Percentiles rank a stretch among this genome's conserved stretches.
Evolutionary conservation across 495 filamentous ascomycete species (phyloP).

Genomic region (Sphaerosporella brunnea): DNA sequence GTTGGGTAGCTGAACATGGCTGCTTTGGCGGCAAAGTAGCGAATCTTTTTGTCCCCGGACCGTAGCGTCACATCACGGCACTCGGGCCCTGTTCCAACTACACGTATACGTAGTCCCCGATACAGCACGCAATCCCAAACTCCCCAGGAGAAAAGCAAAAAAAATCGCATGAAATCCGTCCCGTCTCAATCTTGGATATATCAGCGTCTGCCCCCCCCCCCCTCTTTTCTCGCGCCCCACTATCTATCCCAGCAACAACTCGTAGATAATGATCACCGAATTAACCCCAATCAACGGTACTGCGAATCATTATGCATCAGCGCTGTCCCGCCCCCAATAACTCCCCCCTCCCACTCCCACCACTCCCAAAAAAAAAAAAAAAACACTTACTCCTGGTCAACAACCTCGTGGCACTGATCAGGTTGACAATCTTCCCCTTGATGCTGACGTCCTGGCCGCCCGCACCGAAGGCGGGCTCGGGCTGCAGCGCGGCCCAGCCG

Average conservation of each 20-base stretch:
- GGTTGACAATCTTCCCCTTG: conserved; percentile 69
- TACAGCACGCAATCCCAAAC: too few species aligned
- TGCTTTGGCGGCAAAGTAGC: too few species aligned
- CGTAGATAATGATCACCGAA: conserved; percentile 73
- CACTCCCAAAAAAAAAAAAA: not conserved
- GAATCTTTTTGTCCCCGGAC: too few species aligned
- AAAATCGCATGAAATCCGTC: too few species aligned
- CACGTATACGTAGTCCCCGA: too few species aligned
- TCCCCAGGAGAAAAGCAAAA: too few species aligned
- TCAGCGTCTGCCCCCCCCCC: too few species aligned
- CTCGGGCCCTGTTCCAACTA: too few species aligned
- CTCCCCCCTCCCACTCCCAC: not conserved
- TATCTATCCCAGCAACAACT: conserved; percentile 64
- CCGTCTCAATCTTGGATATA: too few species aligned
- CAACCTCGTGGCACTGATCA: conserved; percentile 80
- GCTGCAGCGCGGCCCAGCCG: conserved; percentile 45
- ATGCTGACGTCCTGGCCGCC: conserved; percentile 38
- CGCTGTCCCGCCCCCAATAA: conserved; percentile 10
- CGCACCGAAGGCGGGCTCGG: conserved; percentile 1
- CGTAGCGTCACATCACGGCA: too few species aligned
- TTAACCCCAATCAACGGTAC: conserved; percentile 92
- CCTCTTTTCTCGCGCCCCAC: too few species aligned
- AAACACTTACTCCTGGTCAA: conserved; percentile 73
- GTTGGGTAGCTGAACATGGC: too few species aligned
- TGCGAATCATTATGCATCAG: conserved; percentile 26